Evolutionary conservation across 495 filamentous ascomycete species (phyloP).

Genomic region (Bacidia gigantensis): DNA sequence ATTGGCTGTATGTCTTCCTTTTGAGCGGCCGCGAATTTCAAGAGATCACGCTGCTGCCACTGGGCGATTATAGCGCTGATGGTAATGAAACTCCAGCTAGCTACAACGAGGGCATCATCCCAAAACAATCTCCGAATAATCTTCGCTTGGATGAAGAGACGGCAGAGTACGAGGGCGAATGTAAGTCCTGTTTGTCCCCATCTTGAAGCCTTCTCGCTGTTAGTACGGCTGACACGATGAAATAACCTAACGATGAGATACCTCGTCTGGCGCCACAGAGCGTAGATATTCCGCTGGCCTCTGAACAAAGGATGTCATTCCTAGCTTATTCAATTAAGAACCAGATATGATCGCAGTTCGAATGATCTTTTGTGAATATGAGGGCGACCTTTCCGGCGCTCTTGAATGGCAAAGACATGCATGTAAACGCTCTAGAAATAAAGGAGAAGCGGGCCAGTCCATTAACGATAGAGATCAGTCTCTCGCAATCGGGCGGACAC

Average conservation of each 20-base stretch:
- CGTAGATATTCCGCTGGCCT: no score
- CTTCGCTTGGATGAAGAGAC: neutral
- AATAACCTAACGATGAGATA: neutral
- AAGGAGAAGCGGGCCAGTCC: no score
- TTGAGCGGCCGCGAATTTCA: neutral
- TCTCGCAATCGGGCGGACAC: no score
- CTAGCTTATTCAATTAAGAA: no score
- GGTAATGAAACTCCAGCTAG: neutral
- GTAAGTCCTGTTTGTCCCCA: neutral
- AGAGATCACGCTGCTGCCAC: neutral
- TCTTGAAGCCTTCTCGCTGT: neutral
- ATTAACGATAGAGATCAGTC: no score
- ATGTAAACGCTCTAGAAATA: no score
- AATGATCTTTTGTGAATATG: no score
- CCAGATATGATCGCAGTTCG: no score
- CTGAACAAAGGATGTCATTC: no score
- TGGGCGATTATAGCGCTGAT: neutral
- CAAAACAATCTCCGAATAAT: neutral
- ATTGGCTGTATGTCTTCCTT: neutral
- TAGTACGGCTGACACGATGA: neutral
- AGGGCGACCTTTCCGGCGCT: no score
- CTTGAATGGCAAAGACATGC: no score
- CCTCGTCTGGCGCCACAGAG: no score
- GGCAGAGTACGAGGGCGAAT: neutral
- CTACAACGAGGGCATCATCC: neutral